These are phyloP conservation scores for Senna siamea DNA, from an alignment of 306 rosid species.

Conservation along the genomic window DNA sequence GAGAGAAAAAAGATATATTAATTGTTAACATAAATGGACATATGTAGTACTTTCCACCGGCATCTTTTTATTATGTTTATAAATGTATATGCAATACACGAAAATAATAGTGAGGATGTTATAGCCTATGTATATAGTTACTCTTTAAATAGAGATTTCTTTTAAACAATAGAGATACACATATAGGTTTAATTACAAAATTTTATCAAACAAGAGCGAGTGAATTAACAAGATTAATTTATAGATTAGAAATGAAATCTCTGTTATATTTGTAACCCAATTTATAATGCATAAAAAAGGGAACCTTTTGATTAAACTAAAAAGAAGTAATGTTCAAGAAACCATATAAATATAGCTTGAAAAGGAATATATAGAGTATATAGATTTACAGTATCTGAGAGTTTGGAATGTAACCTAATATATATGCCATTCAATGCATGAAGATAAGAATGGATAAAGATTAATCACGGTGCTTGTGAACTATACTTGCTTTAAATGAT, in stretches of 20 bases:
- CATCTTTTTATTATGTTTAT: too few relatives aligned
- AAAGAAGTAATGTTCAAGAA: background rate
- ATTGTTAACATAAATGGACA: too few relatives aligned
- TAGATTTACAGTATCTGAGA: background rate
- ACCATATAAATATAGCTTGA: background rate
- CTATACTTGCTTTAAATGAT: background rate
- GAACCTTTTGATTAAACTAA: too few relatives aligned
- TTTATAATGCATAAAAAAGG: too few relatives aligned
- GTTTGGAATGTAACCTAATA: background rate
- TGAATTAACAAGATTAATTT: background rate
- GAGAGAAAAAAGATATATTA: too few relatives aligned
- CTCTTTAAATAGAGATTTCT: too few relatives aligned
- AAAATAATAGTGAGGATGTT: too few relatives aligned
- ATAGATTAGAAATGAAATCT: background rate
- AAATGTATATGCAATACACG: too few relatives aligned
- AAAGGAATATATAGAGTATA: slow-evolving; percentile 19
- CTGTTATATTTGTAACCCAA: background rate
- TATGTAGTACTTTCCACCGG: too few relatives aligned
- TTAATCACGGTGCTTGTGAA: background rate
- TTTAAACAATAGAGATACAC: too few relatives aligned
- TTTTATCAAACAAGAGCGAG: background rate
- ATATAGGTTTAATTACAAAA: too few relatives aligned
- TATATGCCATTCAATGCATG: background rate
- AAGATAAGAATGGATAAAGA: background rate
- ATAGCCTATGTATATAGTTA: too few relatives aligned